phyloP scores from a whole-genome alignment of 495 filamentous ascomycete species.

The Neurospora sp. region DNA sequence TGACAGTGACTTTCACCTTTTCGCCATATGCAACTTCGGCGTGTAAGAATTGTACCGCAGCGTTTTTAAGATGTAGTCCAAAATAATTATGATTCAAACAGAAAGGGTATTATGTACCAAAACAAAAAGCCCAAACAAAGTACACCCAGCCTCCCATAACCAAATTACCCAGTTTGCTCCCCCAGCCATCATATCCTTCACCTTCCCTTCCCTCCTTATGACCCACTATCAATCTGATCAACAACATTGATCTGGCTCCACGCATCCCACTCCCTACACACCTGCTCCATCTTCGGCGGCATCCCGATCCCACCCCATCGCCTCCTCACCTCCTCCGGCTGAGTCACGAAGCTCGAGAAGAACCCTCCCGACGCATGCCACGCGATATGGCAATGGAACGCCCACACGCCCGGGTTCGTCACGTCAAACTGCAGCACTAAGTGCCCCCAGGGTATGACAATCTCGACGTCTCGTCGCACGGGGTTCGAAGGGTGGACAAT shows the following conservation, averaged over 20 bases:
- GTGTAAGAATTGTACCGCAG: background rate
- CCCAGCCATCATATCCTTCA: background rate
- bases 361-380: conserved; percentile 49
- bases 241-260: conserved; percentile 35
- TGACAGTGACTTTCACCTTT: background rate
- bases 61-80: background rate
- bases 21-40: background rate
- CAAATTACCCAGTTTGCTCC: no score
- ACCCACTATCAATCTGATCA: conserved; percentile 48
- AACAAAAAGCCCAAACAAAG: background rate
- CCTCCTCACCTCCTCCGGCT: conserved; percentile 28
- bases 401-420: conserved; percentile 34
- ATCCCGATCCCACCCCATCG: conserved; percentile 14
- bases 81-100: background rate
- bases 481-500: conserved; percentile 40
- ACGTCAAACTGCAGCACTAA: conserved; percentile 42
- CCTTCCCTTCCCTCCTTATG: conserved; percentile 15
- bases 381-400: conserved; percentile 50
- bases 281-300: conserved; percentile 29
- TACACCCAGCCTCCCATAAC: background rate
- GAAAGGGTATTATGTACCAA: background rate
- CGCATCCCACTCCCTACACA: conserved; percentile 41
- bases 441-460: conserved; percentile 30
- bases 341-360: conserved; percentile 38
- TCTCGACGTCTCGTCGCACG: conserved; percentile 42